Conservation (phyloP, 306 rosid species). For the Erythrophleum fordii region DNA sequence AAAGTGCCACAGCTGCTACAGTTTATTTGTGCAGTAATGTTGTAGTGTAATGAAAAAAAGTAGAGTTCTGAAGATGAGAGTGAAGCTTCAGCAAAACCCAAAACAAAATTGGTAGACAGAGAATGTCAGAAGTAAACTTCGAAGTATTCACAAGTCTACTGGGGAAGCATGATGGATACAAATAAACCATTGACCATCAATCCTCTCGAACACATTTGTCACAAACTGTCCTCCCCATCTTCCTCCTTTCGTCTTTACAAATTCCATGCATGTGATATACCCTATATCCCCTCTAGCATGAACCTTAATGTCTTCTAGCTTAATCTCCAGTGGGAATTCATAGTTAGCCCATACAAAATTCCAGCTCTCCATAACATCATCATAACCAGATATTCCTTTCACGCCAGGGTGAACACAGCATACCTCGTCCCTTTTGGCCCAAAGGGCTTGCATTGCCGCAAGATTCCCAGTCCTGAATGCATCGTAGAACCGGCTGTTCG, state of each 20-base stretch:
- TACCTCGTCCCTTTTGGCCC: constrained; percentile 72
- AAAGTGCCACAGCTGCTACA: constrained; percentile 19
- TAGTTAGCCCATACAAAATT: constrained; percentile 92
- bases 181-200: constrained; percentile 78
- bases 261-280: constrained; percentile 86
- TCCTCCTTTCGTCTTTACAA: constrained; percentile 84
- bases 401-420: constrained; percentile 91
- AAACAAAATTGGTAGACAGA: constrained; percentile 15
- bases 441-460: constrained; percentile 83
- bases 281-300: constrained; percentile 82
- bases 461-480: constrained; percentile 77
- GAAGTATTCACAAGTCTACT: constrained; percentile 61
- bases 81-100: constrained; percentile 10
- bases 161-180: constrained; percentile 90
- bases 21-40: constrained; percentile 12
- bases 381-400: constrained; percentile 79
- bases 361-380: constrained; percentile 93
- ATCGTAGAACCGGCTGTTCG: constrained; percentile 74
- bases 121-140: background rate
- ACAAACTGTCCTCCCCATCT: constrained; percentile 94
- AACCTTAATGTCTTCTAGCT: constrained; percentile 73
- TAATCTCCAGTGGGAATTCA: constrained; percentile 84
- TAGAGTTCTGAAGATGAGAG: background rate
- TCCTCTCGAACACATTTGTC: constrained; percentile 83
- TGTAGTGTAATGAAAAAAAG: background rate